Evolutionary conservation across 441 rosid genomes (phyloP).

Genomic region (Euphorbia neoarborescens): DNA sequence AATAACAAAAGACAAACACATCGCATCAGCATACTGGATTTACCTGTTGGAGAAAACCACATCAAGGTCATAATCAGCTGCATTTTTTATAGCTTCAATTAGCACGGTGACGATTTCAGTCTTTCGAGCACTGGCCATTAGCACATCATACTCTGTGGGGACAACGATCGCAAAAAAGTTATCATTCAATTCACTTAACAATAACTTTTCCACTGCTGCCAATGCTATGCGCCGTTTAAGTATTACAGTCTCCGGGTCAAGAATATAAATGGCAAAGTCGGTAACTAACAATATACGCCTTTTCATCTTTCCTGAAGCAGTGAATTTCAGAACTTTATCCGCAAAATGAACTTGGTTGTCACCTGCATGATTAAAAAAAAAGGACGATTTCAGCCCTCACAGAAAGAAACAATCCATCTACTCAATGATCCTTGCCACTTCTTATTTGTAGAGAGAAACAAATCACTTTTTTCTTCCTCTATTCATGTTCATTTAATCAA

Average conservation of each 20-base stretch:
- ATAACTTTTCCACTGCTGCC: conserved; percentile 72
- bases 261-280: conserved; percentile 70
- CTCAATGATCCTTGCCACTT: too few species aligned
- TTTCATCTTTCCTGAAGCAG: conserved; percentile 80
- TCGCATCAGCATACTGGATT: neutral
- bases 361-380: conserved; percentile 32
- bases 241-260: conserved; percentile 68
- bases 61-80: conserved; percentile 71
- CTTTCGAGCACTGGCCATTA: conserved; percentile 88
- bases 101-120: conserved; percentile 75
- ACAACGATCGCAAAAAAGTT: conserved; percentile 77
- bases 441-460: neutral
- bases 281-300: conserved; percentile 63
- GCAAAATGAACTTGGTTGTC: conserved; percentile 68
- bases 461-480: neutral
- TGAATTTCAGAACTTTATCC: conserved; percentile 83
- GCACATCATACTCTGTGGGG: conserved; percentile 86
- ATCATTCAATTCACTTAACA: conserved; percentile 75
- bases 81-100: conserved; percentile 64
- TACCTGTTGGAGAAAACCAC: conserved; percentile 75
- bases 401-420: neutral
- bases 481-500: neutral
- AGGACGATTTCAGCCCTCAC: neutral
- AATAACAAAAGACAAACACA: neutral
- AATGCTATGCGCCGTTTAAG: conserved; percentile 71